Evolutionary conservation across 495 filamentous ascomycete species (phyloP).

Genomic region (Xylaria sp.): DNA sequence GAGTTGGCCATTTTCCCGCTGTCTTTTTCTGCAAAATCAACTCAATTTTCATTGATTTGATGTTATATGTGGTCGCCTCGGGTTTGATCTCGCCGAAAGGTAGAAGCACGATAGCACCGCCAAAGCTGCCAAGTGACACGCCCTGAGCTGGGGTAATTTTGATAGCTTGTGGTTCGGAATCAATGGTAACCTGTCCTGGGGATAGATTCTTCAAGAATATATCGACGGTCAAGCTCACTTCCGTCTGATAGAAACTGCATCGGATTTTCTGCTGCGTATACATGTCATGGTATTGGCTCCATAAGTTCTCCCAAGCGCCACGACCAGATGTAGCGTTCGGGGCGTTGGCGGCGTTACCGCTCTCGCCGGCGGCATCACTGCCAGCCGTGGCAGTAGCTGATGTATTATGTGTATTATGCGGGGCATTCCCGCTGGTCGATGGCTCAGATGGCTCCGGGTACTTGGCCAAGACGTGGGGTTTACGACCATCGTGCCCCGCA

Average conservation of each 20-base stretch:
- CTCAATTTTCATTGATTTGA: slow-evolving; percentile 86
- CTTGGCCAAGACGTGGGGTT: slow-evolving; percentile 66
- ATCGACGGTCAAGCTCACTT: slow-evolving; percentile 42
- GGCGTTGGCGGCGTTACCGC: slow-evolving; percentile 10
- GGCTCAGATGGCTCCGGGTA: slow-evolving; percentile 63
- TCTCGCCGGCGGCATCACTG: slow-evolving; percentile 39
- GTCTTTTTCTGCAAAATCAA: slow-evolving; percentile 72
- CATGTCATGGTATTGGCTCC: slow-evolving; percentile 29
- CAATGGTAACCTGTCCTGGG: slow-evolving; percentile 42
- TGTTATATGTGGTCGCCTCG: slow-evolving; percentile 62
- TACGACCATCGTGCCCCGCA: slow-evolving; percentile 63
- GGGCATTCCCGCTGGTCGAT: slow-evolving; percentile 21
- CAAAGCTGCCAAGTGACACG: slow-evolving; percentile 28
- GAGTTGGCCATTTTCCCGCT: slow-evolving; percentile 76
- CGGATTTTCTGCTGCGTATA: slow-evolving; percentile 28
- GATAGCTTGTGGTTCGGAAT: slow-evolving; percentile 38
- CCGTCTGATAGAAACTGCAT: slow-evolving; percentile 50
- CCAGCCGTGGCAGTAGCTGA: slow-evolving; percentile 41
- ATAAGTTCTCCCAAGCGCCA: slow-evolving; percentile 30
- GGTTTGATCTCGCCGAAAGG: slow-evolving; percentile 72
- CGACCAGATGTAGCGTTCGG: not conserved
- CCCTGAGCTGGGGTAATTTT: slow-evolving; percentile 28
- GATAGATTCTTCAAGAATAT: slow-evolving; percentile 50
- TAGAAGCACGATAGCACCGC: slow-evolving; percentile 63
- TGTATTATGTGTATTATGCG: slow-evolving; percentile 43